Evolutionary conservation across 1,139 yeast genomes (phyloP), one percentile per base, ranked within the genome.

Genomic region (Saccharomycopsis hybrid): DNA sequence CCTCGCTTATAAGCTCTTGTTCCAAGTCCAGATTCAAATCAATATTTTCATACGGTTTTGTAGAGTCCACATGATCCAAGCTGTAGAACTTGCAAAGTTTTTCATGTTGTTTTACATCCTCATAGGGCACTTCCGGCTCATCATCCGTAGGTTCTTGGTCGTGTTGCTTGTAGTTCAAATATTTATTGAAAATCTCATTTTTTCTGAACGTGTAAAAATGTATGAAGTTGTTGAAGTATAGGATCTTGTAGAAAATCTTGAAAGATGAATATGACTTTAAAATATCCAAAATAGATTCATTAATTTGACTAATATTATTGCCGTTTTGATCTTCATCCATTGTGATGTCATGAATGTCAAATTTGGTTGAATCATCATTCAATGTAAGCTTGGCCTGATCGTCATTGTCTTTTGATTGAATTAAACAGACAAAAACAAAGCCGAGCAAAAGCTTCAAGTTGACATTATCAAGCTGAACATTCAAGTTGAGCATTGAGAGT

Each of bases 401-500:
- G 11, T 8, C 27, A 3, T 4, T 28, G 31, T 42, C 18, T n/a
- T 37, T 27, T 24, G 40, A 43, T 18, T 36, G 38, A 5, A 53
- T 37, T 11, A 53, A 33, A 8, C 29, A 42, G 11, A 51, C 18
- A 18, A 53, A 53, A 5, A 53, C 33, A n/a, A 51, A 51, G 31
- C 55, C 55, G 8, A 53, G 36, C 2, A 53, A 37, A 13, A 53
- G 24, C 39, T 53, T 53, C 31, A 53, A 31, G 43, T 51, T 53
- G 24, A 46, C 42, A 36, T 53, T 51, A 40, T 46, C 49, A 4
- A 53, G 40, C 39, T 46, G 43, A 4, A 50, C 40, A 32, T 53
- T 53, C 43, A 53, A 45, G 30, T 53, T 51, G 28, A 53, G 48
- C 51, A 53, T 48, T 1, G 52, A 46, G n/a, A 53, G 35, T 9